These are phyloP conservation scores for Boletus sp. DNA, from an alignment of 768 basidiomycete genomes.

Conservation along the genomic window DNA sequence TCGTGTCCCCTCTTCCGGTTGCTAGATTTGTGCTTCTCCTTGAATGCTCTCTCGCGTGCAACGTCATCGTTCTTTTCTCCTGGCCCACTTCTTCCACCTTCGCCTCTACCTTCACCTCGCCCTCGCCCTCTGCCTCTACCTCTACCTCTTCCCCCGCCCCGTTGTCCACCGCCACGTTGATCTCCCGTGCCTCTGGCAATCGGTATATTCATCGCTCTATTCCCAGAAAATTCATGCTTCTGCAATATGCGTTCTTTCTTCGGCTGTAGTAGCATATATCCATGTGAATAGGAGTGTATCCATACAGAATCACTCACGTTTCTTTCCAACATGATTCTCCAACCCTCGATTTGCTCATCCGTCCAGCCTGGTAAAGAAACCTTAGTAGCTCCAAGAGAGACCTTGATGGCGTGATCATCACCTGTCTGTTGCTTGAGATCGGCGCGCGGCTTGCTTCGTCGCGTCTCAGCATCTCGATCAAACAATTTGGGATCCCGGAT, in stretches of 20 bases:
- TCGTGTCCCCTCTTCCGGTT: slow-evolving; percentile 83
- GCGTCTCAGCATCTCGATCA: slow-evolving; percentile 69
- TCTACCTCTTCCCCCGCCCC: slow-evolving; percentile 15
- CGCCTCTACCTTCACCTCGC: slow-evolving; percentile 38
- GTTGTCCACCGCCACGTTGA: slow-evolving; percentile 14
- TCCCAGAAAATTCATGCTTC: slow-evolving; percentile 77
- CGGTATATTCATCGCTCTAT: slow-evolving; percentile 34
- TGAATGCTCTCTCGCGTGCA: slow-evolving; percentile 63
- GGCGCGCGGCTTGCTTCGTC: slow-evolving; percentile 63
- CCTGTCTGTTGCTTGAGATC: slow-evolving; percentile 72
- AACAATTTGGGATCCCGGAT: slow-evolving; percentile 73
- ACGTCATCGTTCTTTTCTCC: slow-evolving; percentile 38
- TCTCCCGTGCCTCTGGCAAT: neutral
- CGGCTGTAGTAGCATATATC: slow-evolving; percentile 42
- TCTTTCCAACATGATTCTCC: slow-evolving; percentile 86
- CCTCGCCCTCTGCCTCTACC: slow-evolving; percentile 44
- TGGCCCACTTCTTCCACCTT: slow-evolving; percentile 33
- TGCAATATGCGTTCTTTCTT: slow-evolving; percentile 70
- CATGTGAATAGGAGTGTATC: slow-evolving; percentile 9
- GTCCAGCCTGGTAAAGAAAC: slow-evolving; percentile 51
- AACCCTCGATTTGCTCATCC: slow-evolving; percentile 90
- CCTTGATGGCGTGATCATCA: slow-evolving; percentile 22
- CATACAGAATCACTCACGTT: slow-evolving; percentile 55
- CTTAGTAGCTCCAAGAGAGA: neutral
- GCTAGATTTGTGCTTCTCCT: slow-evolving; percentile 80